phyloP scores from a whole-genome alignment of 805 yeast species.

The Teunomyces cretensis region DNA sequence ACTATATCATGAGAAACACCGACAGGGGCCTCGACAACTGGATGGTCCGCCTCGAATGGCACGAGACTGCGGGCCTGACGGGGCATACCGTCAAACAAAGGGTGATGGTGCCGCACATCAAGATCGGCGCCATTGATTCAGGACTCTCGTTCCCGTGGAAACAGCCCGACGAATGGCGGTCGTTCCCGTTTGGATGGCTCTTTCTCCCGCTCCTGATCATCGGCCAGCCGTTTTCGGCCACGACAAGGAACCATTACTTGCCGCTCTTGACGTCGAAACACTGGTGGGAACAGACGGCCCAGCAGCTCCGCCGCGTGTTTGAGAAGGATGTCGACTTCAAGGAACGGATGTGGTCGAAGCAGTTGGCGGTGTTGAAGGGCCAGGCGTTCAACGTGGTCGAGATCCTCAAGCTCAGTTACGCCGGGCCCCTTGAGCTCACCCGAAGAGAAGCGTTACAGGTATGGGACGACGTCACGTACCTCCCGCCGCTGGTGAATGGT shows the following conservation, averaged over 20 bases:
- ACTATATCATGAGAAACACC: conserved; percentile 72
- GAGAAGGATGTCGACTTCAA: conserved; percentile 60
- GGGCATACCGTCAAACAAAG: conserved; percentile 7
- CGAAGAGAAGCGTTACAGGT: conserved; percentile 56
- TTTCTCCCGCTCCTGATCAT: conserved; percentile 62
- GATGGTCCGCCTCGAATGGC: conserved; percentile 66
- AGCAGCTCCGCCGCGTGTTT: conserved; percentile 48
- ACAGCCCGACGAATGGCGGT: conserved; percentile 79
- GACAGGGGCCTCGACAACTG: conserved; percentile 76
- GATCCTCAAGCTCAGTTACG: conserved; percentile 52
- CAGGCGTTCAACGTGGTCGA: conserved; percentile 78
- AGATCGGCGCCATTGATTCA: conserved; percentile 72
- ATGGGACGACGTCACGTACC: conserved; percentile 60
- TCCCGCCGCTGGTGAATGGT: conserved; percentile 39
- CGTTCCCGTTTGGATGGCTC: conserved; percentile 78
- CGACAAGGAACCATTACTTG: conserved; percentile 55
- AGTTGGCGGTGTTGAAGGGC: conserved; percentile 70
- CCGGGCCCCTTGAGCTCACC: conserved; percentile 68
- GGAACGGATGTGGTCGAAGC: conserved; percentile 64
- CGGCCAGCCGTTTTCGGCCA: conserved; percentile 63
- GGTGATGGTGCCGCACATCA: conserved; percentile 36
- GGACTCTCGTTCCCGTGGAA: conserved; percentile 80
- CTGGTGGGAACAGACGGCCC: conserved; percentile 71
- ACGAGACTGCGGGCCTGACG: conserved; percentile 6
- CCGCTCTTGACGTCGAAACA: conserved; percentile 55